Evolutionary conservation across 768 basidiomycete species (phyloP).

Genomic region (Lactifluus hygrophoroides): DNA sequence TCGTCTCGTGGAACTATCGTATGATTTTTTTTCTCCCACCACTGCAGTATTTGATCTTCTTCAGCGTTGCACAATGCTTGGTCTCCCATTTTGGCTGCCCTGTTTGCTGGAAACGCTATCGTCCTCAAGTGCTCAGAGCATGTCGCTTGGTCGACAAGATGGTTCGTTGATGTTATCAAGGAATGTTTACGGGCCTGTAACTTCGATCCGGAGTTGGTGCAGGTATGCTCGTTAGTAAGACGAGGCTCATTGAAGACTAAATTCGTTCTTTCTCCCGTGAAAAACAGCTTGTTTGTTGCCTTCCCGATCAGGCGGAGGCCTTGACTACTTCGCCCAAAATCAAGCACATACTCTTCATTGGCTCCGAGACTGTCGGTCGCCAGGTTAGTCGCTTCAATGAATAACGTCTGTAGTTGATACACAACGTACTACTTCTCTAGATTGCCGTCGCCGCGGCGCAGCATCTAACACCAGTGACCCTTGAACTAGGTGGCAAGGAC

Average conservation of each 20-base stretch:
- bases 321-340: slow-evolving; percentile 73
- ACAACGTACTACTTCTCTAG: slow-evolving; percentile 29
- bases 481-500: slow-evolving; percentile 95
- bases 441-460: slow-evolving; percentile 79
- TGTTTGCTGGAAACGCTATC: slow-evolving; percentile 86
- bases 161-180: slow-evolving; percentile 74
- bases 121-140: slow-evolving; percentile 90
- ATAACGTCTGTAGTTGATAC: background rate
- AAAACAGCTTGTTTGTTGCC: slow-evolving; percentile 72
- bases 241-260: background rate
- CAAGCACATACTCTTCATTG: slow-evolving; percentile 93
- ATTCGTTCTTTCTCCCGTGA: background rate
- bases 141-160: slow-evolving; percentile 84
- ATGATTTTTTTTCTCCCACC: slow-evolving; percentile 20
- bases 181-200: slow-evolving; percentile 72
- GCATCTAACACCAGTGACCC: slow-evolving; percentile 82
- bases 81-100: slow-evolving; percentile 84
- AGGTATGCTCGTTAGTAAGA: slow-evolving; percentile 35
- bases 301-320: slow-evolving; percentile 76
- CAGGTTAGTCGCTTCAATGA: slow-evolving; percentile 37
- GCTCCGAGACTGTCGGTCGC: slow-evolving; percentile 70
- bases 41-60: background rate
- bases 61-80: slow-evolving; percentile 88
- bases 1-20: slow-evolving; percentile 97
- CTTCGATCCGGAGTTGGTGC: slow-evolving; percentile 81